Base-by-base conservation (phyloP, 306 rosid genomes). In the Quercus agrifolia region DNA sequence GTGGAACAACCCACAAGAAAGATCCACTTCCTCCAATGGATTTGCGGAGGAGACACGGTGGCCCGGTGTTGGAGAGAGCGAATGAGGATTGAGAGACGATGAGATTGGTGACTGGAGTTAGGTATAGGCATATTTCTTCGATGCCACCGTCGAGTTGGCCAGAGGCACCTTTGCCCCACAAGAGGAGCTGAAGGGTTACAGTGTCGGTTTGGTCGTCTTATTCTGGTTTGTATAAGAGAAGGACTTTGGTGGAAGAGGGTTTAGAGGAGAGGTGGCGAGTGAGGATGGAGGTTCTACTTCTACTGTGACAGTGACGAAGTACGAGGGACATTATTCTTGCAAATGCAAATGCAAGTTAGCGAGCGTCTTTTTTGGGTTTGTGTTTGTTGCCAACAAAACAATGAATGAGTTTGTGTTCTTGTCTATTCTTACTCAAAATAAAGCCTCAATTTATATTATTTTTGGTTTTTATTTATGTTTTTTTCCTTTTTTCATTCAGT, bases 101-200 rank as follows among this genome's bases (percentile, higher is more conserved):
- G 11, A 92, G 90, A 63, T 87, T 86, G 63, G 97, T 92, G 0
- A 95, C 92, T 3, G 93, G 93, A n/a, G 91, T 81, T 28, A 97
- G 99, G 87, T 92, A 95, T 27, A 95, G 83, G 13, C 96, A 91
- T 58, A 85, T 88, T 85, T 95, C 99, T 66, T 95, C 99, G 38
- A 82, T 81, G 76, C 98, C 97, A 49, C 98, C 99, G 30, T 98
- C 99, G 71, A 95, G 97, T 79, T 95, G 98, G 28, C 98, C 99
- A 2, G 98, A 95, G 78, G 96, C 91, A 62, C 99, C 97, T 76
- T 85, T 83, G 67, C 99, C 99, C 99, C 99, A 92, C 0, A 97
- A 95, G 80, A 93, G 89, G 7, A 95, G 80, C 71, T 95, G 98
- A 77, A 92, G 86, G 71, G 86, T 78, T 21, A 66, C 44, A 31